Conservation (phyloP, 2,329 filamentous ascomycete species). For the Curvularia spicifera region DNA sequence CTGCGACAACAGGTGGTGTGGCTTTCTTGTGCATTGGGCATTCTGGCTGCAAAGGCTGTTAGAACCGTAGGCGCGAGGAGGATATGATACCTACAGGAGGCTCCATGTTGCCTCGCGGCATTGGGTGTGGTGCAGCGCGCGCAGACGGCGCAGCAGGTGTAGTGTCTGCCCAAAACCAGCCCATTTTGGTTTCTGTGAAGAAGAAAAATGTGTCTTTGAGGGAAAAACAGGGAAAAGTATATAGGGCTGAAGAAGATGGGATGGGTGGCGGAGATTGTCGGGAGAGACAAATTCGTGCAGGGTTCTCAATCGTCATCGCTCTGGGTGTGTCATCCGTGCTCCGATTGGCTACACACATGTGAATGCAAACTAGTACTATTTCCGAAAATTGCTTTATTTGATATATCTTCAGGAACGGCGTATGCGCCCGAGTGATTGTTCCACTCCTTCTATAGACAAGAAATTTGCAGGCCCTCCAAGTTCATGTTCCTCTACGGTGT, state of each 20-base stretch:
- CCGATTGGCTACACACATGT: constrained; percentile 39
- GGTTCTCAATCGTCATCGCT: constrained; percentile 39
- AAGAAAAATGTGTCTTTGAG: neutral
- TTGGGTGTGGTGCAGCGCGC: constrained; percentile 55
- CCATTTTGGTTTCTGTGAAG: constrained; percentile 56
- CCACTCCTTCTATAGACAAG: constrained; percentile 6
- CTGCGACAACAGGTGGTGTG: constrained; percentile 39
- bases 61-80: constrained; percentile 27
- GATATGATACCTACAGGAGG: constrained; percentile 58
- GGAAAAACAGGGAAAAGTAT: constrained; percentile 19
- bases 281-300: constrained; percentile 46
- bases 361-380: constrained; percentile 10
- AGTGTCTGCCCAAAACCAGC: constrained; percentile 73
- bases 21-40: constrained; percentile 71
- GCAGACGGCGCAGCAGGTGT: constrained; percentile 50
- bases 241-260: constrained; percentile 22
- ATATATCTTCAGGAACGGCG: constrained; percentile 30
- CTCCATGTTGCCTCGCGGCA: constrained; percentile 55
- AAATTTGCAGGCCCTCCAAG: neutral
- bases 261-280: constrained; percentile 43
- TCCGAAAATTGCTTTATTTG: constrained; percentile 6
- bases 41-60: constrained; percentile 58
- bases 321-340: constrained; percentile 28
- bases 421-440: constrained; percentile 7
- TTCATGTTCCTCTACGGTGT: constrained; percentile 17